phyloP scores from a whole-genome alignment of 148 eudicot species.

The Diospyros lotus region DNA sequence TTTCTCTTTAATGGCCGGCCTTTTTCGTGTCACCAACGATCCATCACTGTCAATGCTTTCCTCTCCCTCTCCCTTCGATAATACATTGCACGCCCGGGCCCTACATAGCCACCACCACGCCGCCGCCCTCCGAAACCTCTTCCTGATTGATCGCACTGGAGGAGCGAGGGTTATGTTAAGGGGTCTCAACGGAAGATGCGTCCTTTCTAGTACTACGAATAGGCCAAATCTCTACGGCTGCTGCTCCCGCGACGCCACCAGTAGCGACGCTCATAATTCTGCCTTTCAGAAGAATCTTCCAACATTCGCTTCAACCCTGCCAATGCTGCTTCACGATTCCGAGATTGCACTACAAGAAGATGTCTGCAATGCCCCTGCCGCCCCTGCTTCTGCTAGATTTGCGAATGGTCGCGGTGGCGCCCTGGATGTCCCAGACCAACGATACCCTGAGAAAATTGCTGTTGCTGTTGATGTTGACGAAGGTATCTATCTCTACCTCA shows the following conservation, averaged over 20 bases:
- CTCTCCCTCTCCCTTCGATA: too few relatives aligned
- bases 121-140: too few relatives aligned
- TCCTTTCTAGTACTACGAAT: too few relatives aligned
- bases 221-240: constrained; percentile 29
- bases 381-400: constrained; percentile 10
- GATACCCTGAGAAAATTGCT: constrained; percentile 39
- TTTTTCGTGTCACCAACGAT: constrained; percentile 11
- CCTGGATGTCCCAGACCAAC: constrained; percentile 21
- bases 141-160: background rate
- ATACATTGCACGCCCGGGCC: too few relatives aligned
- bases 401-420: constrained; percentile 14
- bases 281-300: constrained; percentile 25
- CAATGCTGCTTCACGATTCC: constrained; percentile 10
- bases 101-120: too few relatives aligned
- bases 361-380: too few relatives aligned
- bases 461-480: constrained; percentile 94
- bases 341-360: constrained; percentile 4
- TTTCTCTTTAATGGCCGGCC: constrained; percentile 11
- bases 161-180: background rate
- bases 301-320: constrained; percentile 22
- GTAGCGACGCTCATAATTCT: constrained; percentile 8
- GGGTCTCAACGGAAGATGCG: constrained; percentile 4
- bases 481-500: constrained; percentile 59
- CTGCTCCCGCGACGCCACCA: background rate
- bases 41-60: too few relatives aligned